Evolutionary conservation across 805 yeast genomes (phyloP).

Genomic region (Wickerhamomyces bisporus): DNA sequence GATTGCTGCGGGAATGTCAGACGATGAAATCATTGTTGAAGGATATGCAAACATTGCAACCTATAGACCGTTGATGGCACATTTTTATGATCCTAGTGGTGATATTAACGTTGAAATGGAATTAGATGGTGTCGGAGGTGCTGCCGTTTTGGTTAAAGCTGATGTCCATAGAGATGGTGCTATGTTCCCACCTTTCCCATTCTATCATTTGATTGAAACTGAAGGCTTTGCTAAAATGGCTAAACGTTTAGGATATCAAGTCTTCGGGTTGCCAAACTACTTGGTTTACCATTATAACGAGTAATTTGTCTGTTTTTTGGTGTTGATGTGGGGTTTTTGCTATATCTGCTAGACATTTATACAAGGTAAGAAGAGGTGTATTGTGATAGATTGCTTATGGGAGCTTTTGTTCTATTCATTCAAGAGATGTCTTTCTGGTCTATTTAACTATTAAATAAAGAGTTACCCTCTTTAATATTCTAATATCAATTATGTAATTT

Average conservation of each 20-base stretch:
- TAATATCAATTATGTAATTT: no score
- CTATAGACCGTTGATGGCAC: constrained; percentile 92
- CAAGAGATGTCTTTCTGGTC: no score
- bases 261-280: constrained; percentile 91
- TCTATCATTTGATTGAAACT: constrained; percentile 93
- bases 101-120: constrained; percentile 65
- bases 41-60: constrained; percentile 94
- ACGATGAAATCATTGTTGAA: constrained; percentile 91
- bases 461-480: no score
- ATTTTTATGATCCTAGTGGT: constrained; percentile 65
- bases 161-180: constrained; percentile 99
- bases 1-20: constrained; percentile 65
- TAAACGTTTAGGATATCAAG: constrained; percentile 85
- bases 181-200: constrained; percentile 98
- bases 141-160: constrained; percentile 91
- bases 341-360: no score
- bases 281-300: constrained; percentile 90
- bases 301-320: no score
- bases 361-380: no score
- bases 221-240: constrained; percentile 99
- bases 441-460: no score
- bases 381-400: no score
- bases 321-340: no score
- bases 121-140: constrained; percentile 97
- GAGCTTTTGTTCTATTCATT: no score